Evolutionary conservation across 2,329 filamentous ascomycete genomes (phyloP).

Genomic region (Zalaria obscura): DNA sequence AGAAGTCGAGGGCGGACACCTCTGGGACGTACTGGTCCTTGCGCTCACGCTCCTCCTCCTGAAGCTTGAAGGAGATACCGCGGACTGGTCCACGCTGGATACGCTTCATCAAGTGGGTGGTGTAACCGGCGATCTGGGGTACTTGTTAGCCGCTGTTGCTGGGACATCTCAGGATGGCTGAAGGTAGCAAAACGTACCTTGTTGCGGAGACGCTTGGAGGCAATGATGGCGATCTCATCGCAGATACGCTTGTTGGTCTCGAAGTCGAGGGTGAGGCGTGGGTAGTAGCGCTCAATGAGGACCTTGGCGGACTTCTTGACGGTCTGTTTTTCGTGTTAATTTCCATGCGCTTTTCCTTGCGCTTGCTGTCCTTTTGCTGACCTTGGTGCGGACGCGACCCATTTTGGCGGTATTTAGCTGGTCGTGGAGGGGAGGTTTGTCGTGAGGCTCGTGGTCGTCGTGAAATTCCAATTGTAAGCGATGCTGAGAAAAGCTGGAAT

Average conservation of each 20-base stretch:
- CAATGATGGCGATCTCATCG: constrained; percentile 99
- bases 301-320: constrained; percentile 91
- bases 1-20: constrained; percentile 96
- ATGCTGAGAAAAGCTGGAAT: too few relatives aligned
- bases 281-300: constrained; percentile 95
- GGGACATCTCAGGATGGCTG: background rate
- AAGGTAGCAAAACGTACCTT: constrained; percentile 47
- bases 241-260: constrained; percentile 99
- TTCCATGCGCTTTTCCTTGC: background rate
- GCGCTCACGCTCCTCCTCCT: constrained; percentile 99
- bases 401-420: constrained; percentile 26
- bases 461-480: too few relatives aligned
- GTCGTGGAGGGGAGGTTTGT: constrained; percentile 3
- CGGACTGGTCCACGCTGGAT: constrained; percentile 98
- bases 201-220: constrained; percentile 97
- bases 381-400: constrained; percentile 42
- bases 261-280: constrained; percentile 97
- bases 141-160: background rate
- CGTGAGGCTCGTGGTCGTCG: too few relatives aligned
- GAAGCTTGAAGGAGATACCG: constrained; percentile 99
- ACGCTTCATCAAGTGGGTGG: constrained; percentile 95
- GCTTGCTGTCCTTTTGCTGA: constrained; percentile 1
- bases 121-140: constrained; percentile 84
- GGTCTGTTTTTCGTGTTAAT: constrained; percentile 28
- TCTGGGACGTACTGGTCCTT: constrained; percentile 99